phyloP scores from a whole-genome alignment of 2,329 filamentous ascomycete genomes.

The Neonectria ditissima region DNA sequence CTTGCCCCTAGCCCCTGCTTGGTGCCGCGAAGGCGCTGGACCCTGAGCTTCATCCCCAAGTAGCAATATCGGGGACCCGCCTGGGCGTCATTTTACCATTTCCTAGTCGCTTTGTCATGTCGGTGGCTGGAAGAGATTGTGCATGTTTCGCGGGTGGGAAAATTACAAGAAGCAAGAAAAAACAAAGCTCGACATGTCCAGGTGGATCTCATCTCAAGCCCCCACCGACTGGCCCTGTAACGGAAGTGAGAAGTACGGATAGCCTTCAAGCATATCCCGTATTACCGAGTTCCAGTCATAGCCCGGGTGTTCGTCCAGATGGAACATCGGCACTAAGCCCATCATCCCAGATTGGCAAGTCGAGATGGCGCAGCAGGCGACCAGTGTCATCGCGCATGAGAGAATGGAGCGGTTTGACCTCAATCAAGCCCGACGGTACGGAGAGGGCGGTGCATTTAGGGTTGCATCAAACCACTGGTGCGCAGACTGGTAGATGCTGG shows the following conservation, averaged over 20 bases:
- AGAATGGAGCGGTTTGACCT: constrained; percentile 1
- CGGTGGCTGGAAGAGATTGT: constrained; percentile 21
- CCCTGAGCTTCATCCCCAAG: constrained; percentile 34
- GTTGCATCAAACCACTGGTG: constrained; percentile 12
- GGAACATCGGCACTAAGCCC: constrained; percentile 20
- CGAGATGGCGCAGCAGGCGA: constrained; percentile 13
- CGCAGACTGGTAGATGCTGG: constrained; percentile 1
- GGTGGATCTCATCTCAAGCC: constrained; percentile 17
- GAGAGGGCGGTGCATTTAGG: constrained; percentile 8
- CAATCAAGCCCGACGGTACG: constrained; percentile 15
- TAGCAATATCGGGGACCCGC: constrained; percentile 33
- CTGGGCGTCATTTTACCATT: constrained; percentile 38
- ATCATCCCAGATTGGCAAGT: constrained; percentile 17
- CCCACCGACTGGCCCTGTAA: neutral
- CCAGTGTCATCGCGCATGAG: constrained; percentile 2
- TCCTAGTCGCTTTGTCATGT: constrained; percentile 30
- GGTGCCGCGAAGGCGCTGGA: constrained; percentile 32
- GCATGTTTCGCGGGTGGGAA: constrained; percentile 18
- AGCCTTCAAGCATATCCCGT: constrained; percentile 7
- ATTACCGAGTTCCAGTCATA: neutral
- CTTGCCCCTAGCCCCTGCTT: constrained; percentile 41
- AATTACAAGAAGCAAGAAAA: neutral
- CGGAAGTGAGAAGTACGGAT: no score
- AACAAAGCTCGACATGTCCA: constrained; percentile 14
- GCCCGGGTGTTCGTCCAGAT: neutral